Conservation (phyloP, 768 basidiomycete species). For the Boletus rubescentipes region DNA sequence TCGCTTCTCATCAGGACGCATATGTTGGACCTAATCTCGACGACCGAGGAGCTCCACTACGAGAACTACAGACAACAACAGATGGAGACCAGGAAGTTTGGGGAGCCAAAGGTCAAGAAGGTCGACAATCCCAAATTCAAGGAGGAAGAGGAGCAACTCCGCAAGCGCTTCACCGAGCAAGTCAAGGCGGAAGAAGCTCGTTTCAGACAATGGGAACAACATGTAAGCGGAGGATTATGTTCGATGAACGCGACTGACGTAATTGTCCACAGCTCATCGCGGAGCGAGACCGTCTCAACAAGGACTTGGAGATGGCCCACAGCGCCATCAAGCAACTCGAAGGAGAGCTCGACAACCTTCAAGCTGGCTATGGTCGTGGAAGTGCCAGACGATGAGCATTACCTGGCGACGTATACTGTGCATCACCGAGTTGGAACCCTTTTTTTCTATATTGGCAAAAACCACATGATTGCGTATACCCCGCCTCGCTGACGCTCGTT, state of each 20-base stretch:
- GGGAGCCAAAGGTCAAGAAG: slow-evolving; percentile 98
- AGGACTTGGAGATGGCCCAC: slow-evolving; percentile 93
- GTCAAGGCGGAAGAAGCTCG: slow-evolving; percentile 98
- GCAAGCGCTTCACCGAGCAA: slow-evolving; percentile 99
- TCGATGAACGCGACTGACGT: slow-evolving; percentile 14
- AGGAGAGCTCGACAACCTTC: slow-evolving; percentile 85
- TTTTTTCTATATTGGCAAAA: slow-evolving; percentile 6
- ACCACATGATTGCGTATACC: slow-evolving; percentile 26
- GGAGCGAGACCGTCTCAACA: slow-evolving; percentile 98
- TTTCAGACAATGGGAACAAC: slow-evolving; percentile 99
- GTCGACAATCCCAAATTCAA: slow-evolving; percentile 99
- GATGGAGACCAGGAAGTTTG: slow-evolving; percentile 99
- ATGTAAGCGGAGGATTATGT: slow-evolving; percentile 52
- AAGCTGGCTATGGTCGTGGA: slow-evolving; percentile 81
- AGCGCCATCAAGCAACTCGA: slow-evolving; percentile 90
- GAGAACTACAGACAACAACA: slow-evolving; percentile 97
- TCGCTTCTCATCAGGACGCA: slow-evolving; percentile 94
- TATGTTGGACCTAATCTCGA: slow-evolving; percentile 97
- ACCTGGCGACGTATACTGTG: not conserved
- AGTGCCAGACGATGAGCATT: slow-evolving; percentile 31
- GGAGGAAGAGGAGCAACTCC: slow-evolving; percentile 95
- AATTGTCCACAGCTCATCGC: slow-evolving; percentile 77
- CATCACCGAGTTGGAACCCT: slow-evolving; percentile 4
- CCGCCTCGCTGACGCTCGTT: slow-evolving; percentile 20
- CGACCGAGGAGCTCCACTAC: slow-evolving; percentile 94